These are phyloP conservation scores for Diaporthe sp. DNA, from an alignment of 2,329 filamentous ascomycete genomes.

Conservation along the genomic window DNA sequence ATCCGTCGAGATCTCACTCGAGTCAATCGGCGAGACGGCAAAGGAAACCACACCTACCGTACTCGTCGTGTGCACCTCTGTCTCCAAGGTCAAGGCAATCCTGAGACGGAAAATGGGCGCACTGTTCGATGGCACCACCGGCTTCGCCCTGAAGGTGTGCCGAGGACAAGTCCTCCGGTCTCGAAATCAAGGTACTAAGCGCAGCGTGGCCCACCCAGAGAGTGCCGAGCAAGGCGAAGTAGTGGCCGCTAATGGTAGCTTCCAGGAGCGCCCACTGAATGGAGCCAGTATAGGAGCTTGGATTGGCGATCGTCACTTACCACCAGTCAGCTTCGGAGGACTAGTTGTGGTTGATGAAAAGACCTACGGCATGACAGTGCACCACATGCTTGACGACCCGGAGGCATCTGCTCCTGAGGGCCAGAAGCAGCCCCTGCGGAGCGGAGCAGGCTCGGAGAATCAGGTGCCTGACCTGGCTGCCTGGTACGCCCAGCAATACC, in stretches of 20 bases:
- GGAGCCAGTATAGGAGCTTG: constrained; percentile 96
- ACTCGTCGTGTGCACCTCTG: constrained; percentile 82
- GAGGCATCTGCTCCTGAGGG: constrained; percentile 49
- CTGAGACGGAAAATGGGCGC: constrained; percentile 77
- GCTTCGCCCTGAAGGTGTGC: constrained; percentile 79
- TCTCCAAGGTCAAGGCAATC: constrained; percentile 78
- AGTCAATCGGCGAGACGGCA: constrained; percentile 79
- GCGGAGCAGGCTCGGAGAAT: constrained; percentile 45
- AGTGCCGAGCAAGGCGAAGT: constrained; percentile 52
- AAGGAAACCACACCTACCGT: constrained; percentile 79
- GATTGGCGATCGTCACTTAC: constrained; percentile 85
- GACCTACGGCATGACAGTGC: constrained; percentile 94
- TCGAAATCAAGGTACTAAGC: constrained; percentile 57
- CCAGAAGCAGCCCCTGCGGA: constrained; percentile 44
- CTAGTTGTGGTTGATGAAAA: constrained; percentile 87
- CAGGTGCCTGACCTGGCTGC: constrained; percentile 55
- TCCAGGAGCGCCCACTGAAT: constrained; percentile 83
- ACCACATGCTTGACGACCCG: constrained; percentile 91
- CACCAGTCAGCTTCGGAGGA: constrained; percentile 92
- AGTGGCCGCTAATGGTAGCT: constrained; percentile 76
- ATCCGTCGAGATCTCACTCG: constrained; percentile 83
- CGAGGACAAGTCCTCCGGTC: constrained; percentile 77
- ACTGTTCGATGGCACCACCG: constrained; percentile 73
- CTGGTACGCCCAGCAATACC: constrained; percentile 56
- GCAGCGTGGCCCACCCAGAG: constrained; percentile 55